Evolutionary conservation across 176 grass and related monocot species (phyloP).

Genomic region (Aechmea fasciata): DNA sequence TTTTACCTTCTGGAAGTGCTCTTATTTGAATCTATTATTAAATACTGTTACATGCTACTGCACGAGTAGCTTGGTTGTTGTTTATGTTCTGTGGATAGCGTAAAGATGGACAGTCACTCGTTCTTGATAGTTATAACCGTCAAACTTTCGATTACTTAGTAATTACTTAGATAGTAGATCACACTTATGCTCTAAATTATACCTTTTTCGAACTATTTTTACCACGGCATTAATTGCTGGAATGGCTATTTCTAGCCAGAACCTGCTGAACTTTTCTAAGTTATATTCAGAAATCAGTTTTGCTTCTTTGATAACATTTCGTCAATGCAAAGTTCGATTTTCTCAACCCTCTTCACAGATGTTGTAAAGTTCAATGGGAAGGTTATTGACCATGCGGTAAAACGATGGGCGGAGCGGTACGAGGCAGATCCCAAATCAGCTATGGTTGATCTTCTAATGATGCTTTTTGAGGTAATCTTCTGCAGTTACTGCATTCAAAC

Average conservation of each 20-base stretch:
- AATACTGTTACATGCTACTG: too few relatives aligned
- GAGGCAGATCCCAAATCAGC: slow-evolving; percentile 56
- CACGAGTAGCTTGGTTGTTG: too few relatives aligned
- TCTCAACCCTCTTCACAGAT: slow-evolving; percentile 33
- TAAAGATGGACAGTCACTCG: too few relatives aligned
- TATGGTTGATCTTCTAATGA: slow-evolving; percentile 65
- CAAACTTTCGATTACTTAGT: too few relatives aligned
- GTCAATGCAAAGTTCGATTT: neutral
- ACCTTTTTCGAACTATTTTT: neutral
- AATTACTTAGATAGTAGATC: too few relatives aligned
- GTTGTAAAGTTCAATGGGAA: slow-evolving; percentile 74
- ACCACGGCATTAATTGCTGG: neutral
- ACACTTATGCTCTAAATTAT: too few relatives aligned
- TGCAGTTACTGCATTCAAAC: neutral
- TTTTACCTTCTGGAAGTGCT: too few relatives aligned
- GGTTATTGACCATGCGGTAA: slow-evolving; percentile 66
- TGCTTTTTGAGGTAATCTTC: slow-evolving; percentile 79
- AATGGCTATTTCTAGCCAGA: neutral
- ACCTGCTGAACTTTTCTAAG: neutral
- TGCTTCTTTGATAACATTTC: neutral
- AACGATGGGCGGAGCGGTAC: slow-evolving; percentile 76
- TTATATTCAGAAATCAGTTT: neutral
- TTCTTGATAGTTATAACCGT: too few relatives aligned
- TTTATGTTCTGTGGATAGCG: too few relatives aligned
- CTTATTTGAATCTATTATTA: too few relatives aligned